Evolutionary conservation across 202 grass and related monocot genomes (phyloP).

Genomic region (Digitaria exilis): DNA sequence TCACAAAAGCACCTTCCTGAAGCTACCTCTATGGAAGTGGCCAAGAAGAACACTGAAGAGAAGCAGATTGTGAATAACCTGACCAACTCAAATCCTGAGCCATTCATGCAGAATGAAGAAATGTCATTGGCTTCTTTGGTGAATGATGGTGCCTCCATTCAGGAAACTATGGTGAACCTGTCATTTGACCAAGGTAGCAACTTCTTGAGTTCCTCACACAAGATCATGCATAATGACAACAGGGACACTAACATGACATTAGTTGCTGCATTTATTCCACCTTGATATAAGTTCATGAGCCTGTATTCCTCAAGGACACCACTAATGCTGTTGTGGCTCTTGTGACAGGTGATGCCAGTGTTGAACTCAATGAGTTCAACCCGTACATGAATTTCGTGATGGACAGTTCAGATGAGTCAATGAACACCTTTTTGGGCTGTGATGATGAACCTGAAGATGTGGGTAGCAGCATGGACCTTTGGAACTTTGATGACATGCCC

Average conservation of each 20-base stretch:
- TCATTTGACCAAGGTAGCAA: slow-evolving; percentile 78
- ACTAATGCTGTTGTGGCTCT: slow-evolving; percentile 3
- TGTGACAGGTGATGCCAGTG: slow-evolving; percentile 13
- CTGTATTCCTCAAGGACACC: slow-evolving; percentile 41
- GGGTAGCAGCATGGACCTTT: slow-evolving; percentile 60
- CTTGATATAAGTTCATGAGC: slow-evolving; percentile 15
- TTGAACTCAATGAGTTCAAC: slow-evolving; percentile 48
- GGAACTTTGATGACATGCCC: slow-evolving; percentile 78
- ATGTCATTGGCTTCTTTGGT: too few relatives aligned
- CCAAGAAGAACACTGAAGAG: too few relatives aligned
- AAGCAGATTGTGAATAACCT: too few relatives aligned
- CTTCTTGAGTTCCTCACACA: slow-evolving; percentile 55
- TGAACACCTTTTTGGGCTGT: slow-evolving; percentile 49
- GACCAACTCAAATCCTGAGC: too few relatives aligned
- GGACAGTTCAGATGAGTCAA: slow-evolving; percentile 51
- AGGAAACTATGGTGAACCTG: slow-evolving; percentile 33
- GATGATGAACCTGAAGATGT: slow-evolving; percentile 45
- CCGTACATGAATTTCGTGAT: slow-evolving; percentile 71
- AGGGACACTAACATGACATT: slow-evolving; percentile 71
- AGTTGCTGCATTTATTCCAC: slow-evolving; percentile 39
- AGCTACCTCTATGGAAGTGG: too few relatives aligned
- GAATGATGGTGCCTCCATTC: too few relatives aligned
- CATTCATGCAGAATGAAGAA: too few relatives aligned
- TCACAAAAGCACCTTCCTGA: too few relatives aligned
- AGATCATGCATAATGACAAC: slow-evolving; percentile 41